A percentile compares a stretch with the other conserved stretches of the same genome.
phyloP scores from a whole-genome alignment of 805 yeast genomes.

The Alloascoidea hylecoeti region DNA sequence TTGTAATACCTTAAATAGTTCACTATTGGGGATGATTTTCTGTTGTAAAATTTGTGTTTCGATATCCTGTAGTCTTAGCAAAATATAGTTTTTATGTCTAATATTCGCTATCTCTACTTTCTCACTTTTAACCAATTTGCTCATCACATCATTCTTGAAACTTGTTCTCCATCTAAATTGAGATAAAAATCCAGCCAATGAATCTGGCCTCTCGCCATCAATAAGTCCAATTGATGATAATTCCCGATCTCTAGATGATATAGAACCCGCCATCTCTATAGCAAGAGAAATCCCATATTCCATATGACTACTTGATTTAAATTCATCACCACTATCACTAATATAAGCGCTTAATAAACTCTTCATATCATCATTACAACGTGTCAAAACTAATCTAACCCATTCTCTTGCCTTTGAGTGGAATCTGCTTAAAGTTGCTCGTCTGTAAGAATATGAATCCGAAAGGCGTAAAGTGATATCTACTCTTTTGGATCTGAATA shows the following conservation, averaged over 20 bases:
- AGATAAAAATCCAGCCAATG: conserved; percentile 60
- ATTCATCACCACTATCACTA: conserved; percentile 25
- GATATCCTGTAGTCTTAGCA: conserved; percentile 2
- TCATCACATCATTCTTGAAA: conserved; percentile 12
- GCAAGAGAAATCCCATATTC: conserved; percentile 87
- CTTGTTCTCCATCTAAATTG: conserved; percentile 62
- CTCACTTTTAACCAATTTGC: background rate
- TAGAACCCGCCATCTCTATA: conserved; percentile 68
- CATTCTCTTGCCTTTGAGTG: conserved; percentile 49
- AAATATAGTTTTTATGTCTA: background rate
- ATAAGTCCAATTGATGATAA: conserved; percentile 27
- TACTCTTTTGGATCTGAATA: conserved; percentile 32
- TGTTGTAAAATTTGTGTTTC: background rate
- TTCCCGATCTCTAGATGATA: conserved; percentile 56
- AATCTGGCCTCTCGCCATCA: conserved; percentile 24
- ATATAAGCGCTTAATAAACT: conserved; percentile 69
- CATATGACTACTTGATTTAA: conserved; percentile 26
- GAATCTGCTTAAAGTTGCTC: conserved; percentile 45
- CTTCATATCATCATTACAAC: conserved; percentile 61
- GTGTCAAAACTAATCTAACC: conserved; percentile 42
- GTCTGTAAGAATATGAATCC: conserved; percentile 68
- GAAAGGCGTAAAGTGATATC: conserved; percentile 46
- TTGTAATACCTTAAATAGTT: conserved; percentile 29
- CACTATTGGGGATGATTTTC: conserved; percentile 14
- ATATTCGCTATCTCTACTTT: background rate